Percentiles rank a stretch among this genome's conserved stretches.
Conservation (phyloP, 805 yeast species). For the Kuraishia piskuri region DNA sequence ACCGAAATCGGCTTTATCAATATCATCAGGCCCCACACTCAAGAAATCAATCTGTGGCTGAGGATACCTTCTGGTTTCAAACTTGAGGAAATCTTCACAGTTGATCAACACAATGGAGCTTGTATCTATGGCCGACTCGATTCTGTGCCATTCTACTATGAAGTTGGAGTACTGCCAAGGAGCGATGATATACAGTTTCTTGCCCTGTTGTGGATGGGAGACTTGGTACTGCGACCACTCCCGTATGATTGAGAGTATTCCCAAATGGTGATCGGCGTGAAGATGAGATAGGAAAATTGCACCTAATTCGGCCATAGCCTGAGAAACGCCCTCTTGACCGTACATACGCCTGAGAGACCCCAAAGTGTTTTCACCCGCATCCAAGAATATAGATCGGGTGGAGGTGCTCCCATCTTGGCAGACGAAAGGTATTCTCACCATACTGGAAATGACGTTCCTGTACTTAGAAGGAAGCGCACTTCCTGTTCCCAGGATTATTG, state of each 20-base stretch:
- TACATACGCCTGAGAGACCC: conserved; percentile 63
- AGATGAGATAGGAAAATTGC: conserved; percentile 75
- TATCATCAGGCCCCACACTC: neutral
- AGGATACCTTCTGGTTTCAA: neutral
- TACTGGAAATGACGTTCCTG: conserved; percentile 77
- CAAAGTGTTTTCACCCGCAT: conserved; percentile 92
- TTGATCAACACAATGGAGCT: conserved; percentile 42
- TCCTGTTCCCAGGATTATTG: conserved; percentile 85
- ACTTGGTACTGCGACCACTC: conserved; percentile 47
- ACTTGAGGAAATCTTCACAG: conserved; percentile 45
- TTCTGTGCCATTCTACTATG: conserved; percentile 59
- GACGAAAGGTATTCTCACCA: conserved; percentile 59
- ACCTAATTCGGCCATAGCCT: conserved; percentile 49
- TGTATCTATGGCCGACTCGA: conserved; percentile 27
- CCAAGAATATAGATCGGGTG: conserved; percentile 52
- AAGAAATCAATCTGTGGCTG: neutral
- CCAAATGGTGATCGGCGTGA: conserved; percentile 97
- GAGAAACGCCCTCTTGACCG: conserved; percentile 19
- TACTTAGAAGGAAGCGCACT: conserved; percentile 80
- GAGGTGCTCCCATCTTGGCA: conserved; percentile 11
- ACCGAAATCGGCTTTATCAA: neutral
- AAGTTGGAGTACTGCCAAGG: conserved; percentile 73
- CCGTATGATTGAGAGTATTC: conserved; percentile 58
- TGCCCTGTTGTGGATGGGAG: conserved; percentile 22
- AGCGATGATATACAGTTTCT: conserved; percentile 46